These are phyloP conservation scores for Oidiodendron maius DNA, from an alignment of 495 filamentous ascomycete species.

Conservation along the genomic window DNA sequence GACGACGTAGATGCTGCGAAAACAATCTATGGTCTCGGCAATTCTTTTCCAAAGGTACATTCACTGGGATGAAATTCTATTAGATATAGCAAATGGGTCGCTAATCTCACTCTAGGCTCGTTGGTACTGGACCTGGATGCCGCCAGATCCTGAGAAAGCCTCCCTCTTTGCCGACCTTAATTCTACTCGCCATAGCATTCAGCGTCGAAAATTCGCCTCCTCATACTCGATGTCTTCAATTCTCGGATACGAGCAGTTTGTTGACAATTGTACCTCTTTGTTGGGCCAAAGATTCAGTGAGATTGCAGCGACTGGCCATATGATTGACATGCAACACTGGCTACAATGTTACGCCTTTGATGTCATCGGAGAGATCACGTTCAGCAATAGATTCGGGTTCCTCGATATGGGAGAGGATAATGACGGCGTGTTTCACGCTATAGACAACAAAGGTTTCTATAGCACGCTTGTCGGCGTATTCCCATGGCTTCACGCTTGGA, in stretches of 20 bases:
- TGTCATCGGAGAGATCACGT: constrained; percentile 31
- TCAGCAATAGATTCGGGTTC: constrained; percentile 24
- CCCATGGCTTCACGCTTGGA: background rate
- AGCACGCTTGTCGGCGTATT: background rate
- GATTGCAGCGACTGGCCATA: constrained; percentile 26
- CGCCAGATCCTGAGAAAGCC: constrained; percentile 16
- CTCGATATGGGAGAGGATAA: constrained; percentile 6
- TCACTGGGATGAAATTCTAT: background rate
- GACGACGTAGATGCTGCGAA: constrained; percentile 29
- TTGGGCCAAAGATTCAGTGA: constrained; percentile 39
- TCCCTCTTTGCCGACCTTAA: constrained; percentile 27
- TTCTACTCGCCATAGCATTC: constrained; percentile 21
- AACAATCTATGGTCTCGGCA: constrained; percentile 18
- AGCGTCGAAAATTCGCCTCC: constrained; percentile 32
- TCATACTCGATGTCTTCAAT: constrained; percentile 49
- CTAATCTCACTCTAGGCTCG: constrained; percentile 22
- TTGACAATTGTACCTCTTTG: constrained; percentile 44
- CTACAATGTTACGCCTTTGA: constrained; percentile 38
- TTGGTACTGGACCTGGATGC: constrained; percentile 27
- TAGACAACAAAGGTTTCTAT: background rate
- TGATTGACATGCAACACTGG: constrained; percentile 28
- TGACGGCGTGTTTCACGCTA: background rate
- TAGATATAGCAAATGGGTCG: background rate
- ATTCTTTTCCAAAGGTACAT: constrained; percentile 18
- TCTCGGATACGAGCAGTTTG: constrained; percentile 48